Evolutionary conservation across 2,329 filamentous ascomycete species (phyloP).

Genomic region (Colletotrichum tamarilloi): DNA sequence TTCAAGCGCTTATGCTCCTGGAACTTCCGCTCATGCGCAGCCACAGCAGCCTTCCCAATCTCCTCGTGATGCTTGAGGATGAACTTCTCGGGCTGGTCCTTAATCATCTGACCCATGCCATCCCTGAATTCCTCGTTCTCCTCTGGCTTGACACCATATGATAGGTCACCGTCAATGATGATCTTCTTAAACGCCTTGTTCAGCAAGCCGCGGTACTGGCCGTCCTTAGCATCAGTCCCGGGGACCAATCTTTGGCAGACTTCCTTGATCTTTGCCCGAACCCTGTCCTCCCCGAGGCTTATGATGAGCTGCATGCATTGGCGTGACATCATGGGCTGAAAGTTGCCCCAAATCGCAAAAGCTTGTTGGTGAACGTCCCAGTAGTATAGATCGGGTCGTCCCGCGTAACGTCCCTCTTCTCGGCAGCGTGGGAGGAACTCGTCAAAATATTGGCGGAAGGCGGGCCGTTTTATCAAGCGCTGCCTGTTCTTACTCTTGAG

Average conservation of each 20-base stretch:
- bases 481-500: slow-evolving; percentile 67
- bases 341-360: slow-evolving; percentile 58
- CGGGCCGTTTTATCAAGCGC: slow-evolving; percentile 63
- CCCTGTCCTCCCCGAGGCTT: slow-evolving; percentile 17
- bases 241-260: background rate
- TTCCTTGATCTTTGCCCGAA: slow-evolving; percentile 37
- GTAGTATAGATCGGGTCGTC: background rate
- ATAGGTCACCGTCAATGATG: slow-evolving; percentile 56
- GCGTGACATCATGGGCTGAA: slow-evolving; percentile 38
- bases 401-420: slow-evolving; percentile 48
- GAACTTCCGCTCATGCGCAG: slow-evolving; percentile 2
- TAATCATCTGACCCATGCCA: background rate
- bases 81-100: background rate
- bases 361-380: slow-evolving; percentile 53
- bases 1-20: background rate
- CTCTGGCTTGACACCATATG: slow-evolving; percentile 48
- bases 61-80: background rate
- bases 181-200: slow-evolving; percentile 60
- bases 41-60: background rate
- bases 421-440: slow-evolving; percentile 70
- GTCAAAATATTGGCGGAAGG: slow-evolving; percentile 71
- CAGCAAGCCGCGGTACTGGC: slow-evolving; percentile 47
- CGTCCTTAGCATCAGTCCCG: background rate
- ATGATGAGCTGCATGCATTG: background rate
- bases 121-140: background rate